Evolutionary conservation across 108 stramenopile genomes (phyloP), one percentile per base, ranked within the genome.

Genomic region (Thalassiosira profunda): DNA sequence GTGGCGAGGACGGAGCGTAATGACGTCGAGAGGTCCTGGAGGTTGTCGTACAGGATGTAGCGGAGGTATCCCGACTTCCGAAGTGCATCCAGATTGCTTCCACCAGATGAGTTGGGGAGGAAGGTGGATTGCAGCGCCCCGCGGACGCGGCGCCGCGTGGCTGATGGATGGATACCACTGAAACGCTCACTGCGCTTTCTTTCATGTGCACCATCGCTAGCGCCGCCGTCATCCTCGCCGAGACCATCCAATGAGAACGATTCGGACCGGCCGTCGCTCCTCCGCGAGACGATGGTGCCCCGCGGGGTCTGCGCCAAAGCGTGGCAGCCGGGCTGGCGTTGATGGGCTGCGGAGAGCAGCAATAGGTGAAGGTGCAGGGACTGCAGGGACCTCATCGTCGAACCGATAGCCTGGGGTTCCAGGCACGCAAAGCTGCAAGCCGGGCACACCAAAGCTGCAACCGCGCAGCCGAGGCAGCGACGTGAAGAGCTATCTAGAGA

Each of bases 1-100:
- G 92, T 94, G 9, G 92, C 92, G 5, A 91, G 83, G 33, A 90
- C 84, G 11, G 82, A 73, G 31, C 92, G 75, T 40, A 94, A 61
- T 36, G 89, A 87, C 14, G 89, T 94, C 42, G 84, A 85, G 3
- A 91, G 48, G 42, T 94, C 89, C 58, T 94, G 92, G 12, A 88
- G 67, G 73, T 88, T 87, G 54, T 77, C 80, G 63, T 72, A 87
- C 2, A 80, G 41, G 5, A 76, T 84, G 48, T 83, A 93, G 18
- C 33, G n/a, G 20, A 93, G 54, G 61, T 90, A 93, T 12, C 89
- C 89, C 24, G 74, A 58, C 25, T 31, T 45, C 25, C 21, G 1
- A 3, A 74, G 51, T 48, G 34, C 37, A 9, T 36, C 36, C 26
- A 34, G 33, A 46, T 11, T 36, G 46, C 33, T 21, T 34, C 29